These are phyloP conservation scores for Komagataella populi DNA, from an alignment of 805 yeast genomes.

Conservation along the genomic window DNA sequence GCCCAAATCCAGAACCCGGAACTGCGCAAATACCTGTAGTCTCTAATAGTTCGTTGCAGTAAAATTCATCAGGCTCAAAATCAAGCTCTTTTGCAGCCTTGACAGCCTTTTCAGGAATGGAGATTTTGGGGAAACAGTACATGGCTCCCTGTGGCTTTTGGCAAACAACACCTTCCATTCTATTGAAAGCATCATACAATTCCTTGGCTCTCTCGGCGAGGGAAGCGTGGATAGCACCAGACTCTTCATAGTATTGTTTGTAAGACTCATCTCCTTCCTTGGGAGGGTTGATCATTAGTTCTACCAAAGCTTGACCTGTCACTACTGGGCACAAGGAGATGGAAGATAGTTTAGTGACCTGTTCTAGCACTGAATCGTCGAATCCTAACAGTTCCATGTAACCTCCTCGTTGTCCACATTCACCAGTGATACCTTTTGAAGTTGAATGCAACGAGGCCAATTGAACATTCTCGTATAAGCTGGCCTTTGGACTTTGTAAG, in stretches of 20 bases:
- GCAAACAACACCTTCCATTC: constrained; percentile 74
- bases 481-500: constrained; percentile 35
- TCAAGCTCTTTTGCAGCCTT: constrained; percentile 43
- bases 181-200: constrained; percentile 56
- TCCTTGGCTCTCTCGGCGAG: constrained; percentile 49
- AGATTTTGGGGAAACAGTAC: constrained; percentile 83
- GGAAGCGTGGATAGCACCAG: constrained; percentile 43
- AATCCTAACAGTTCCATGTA: constrained; percentile 91
- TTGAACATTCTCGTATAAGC: constrained; percentile 57
- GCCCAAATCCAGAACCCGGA: constrained; percentile 97
- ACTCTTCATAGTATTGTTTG: constrained; percentile 51
- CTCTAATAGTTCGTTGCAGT: constrained; percentile 75
- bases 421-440: constrained; percentile 95
- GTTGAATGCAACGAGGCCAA: constrained; percentile 94
- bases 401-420: constrained; percentile 99
- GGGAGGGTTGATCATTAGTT: constrained; percentile 91
- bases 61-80: constrained; percentile 70
- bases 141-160: constrained; percentile 94
- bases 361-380: constrained; percentile 48
- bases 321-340: constrained; percentile 91
- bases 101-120: constrained; percentile 50
- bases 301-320: constrained; percentile 87
- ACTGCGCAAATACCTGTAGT: constrained; percentile 92
- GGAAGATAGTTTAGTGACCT: constrained; percentile 75
- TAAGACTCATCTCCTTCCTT: constrained; percentile 61